A percentile compares a stretch with the other conserved stretches of the same genome.
Conservation (phyloP, 2,329 filamentous ascomycete species). For the Penicillium frequentans region DNA sequence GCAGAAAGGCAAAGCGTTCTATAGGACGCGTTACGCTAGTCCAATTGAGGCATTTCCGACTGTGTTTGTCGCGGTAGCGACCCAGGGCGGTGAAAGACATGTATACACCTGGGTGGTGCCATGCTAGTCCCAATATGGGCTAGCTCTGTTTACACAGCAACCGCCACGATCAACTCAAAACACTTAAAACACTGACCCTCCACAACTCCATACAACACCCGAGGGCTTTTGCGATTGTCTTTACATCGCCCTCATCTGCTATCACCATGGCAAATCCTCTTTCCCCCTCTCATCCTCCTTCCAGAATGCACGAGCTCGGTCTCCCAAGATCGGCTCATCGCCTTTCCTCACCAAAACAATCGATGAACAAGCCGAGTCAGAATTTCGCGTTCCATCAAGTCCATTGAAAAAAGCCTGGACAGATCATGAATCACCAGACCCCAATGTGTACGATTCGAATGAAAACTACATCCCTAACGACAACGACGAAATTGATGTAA, state of each 20-base stretch:
- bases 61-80: background rate
- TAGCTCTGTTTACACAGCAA: slow-evolving; percentile 25
- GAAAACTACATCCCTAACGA: slow-evolving; percentile 16
- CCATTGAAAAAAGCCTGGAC: slow-evolving; percentile 26
- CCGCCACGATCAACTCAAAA: slow-evolving; percentile 4
- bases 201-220: background rate
- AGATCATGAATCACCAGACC: slow-evolving; percentile 9
- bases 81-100: background rate
- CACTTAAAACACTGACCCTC: background rate
- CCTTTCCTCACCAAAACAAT: slow-evolving; percentile 23
- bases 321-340: slow-evolving; percentile 23
- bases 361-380: slow-evolving; percentile 21
- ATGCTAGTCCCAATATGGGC: slow-evolving; percentile 7
- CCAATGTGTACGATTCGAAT: slow-evolving; percentile 13
- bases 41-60: background rate
- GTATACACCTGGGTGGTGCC: background rate
- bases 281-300: slow-evolving; percentile 42
- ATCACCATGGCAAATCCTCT: slow-evolving; percentile 40
- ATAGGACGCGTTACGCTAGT: background rate
- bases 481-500: slow-evolving; percentile 17
- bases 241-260: slow-evolving; percentile 1
- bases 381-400: slow-evolving; percentile 25
- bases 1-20: background rate
- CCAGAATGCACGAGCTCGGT: slow-evolving; percentile 41
- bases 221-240: background rate